A percentile compares a stretch with the other conserved stretches of the same genome.
Conservation (phyloP, 202 grass and related monocot genomes). For the Musa balbisiana region DNA sequence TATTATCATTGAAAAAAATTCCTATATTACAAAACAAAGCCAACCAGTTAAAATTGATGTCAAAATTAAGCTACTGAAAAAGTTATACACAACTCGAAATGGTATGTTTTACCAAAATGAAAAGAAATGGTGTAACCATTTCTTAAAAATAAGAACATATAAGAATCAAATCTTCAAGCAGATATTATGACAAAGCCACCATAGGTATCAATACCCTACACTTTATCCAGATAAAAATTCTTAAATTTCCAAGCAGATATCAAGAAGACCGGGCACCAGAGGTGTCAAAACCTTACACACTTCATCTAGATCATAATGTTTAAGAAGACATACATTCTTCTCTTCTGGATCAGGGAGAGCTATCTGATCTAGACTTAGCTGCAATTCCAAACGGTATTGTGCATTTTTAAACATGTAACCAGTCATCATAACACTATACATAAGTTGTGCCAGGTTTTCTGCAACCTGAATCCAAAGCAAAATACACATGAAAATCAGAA, state of each 20-base stretch:
- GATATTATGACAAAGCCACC: neutral
- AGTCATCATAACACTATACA: constrained; percentile 96
- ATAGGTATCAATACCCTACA: neutral
- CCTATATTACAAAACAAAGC: too few species aligned
- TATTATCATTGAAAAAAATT: too few species aligned
- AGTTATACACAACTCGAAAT: neutral
- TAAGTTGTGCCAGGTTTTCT: constrained; percentile 87
- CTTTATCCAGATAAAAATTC: neutral
- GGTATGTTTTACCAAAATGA: neutral
- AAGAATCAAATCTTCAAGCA: neutral
- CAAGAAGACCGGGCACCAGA: neutral
- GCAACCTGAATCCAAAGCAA: constrained; percentile 56
- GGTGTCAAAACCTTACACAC: neutral
- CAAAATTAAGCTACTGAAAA: too few species aligned
- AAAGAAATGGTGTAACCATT: neutral
- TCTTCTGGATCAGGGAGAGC: constrained; percentile 67
- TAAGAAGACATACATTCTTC: constrained; percentile 38
- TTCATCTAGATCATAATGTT: neutral
- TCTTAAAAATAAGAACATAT: neutral
- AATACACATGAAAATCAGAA: neutral
- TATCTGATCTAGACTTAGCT: constrained; percentile 78
- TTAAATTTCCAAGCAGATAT: neutral
- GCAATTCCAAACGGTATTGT: constrained; percentile 75
- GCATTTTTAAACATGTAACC: constrained; percentile 99
- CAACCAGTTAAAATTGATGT: too few species aligned